phyloP scores from a whole-genome alignment of 2,329 filamentous ascomycete genomes.

The Chaetomium sp. region DNA sequence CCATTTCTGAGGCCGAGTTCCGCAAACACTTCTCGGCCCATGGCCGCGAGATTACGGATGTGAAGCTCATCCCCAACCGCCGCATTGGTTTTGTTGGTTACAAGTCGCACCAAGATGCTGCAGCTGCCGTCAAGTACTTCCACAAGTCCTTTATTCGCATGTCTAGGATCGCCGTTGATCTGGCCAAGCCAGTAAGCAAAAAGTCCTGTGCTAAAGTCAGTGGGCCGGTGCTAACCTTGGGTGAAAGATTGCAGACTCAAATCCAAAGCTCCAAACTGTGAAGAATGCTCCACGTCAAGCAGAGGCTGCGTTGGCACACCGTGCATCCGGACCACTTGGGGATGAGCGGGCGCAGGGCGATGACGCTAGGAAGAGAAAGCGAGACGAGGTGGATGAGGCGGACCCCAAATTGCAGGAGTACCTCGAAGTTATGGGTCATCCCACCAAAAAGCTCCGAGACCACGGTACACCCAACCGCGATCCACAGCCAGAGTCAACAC shows the following conservation, averaged over 20 bases:
- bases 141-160: constrained; percentile 92
- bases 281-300: constrained; percentile 8
- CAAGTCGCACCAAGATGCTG: constrained; percentile 72
- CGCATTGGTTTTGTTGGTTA: constrained; percentile 96
- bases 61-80: constrained; percentile 82
- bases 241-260: constrained; percentile 24
- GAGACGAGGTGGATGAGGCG: constrained; percentile 49
- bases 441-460: constrained; percentile 57
- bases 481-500: constrained; percentile 1
- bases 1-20: constrained; percentile 77
- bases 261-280: constrained; percentile 11
- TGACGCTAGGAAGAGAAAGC: constrained; percentile 59
- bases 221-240: constrained; percentile 15
- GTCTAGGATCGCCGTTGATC: constrained; percentile 86
- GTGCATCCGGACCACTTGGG: constrained; percentile 4
- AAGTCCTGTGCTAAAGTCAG: background rate
- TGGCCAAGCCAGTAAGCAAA: constrained; percentile 68
- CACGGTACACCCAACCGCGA: constrained; percentile 23
- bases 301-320: constrained; percentile 1
- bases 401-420: constrained; percentile 84
- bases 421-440: constrained; percentile 68
- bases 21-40: constrained; percentile 76
- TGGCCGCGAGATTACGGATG: constrained; percentile 75
- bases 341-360: constrained; percentile 17
- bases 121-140: constrained; percentile 85